Percentiles rank a stretch among this genome's conserved stretches.
phyloP scores from a whole-genome alignment of 176 grass and related monocot species.

The Carex kokanica region DNA sequence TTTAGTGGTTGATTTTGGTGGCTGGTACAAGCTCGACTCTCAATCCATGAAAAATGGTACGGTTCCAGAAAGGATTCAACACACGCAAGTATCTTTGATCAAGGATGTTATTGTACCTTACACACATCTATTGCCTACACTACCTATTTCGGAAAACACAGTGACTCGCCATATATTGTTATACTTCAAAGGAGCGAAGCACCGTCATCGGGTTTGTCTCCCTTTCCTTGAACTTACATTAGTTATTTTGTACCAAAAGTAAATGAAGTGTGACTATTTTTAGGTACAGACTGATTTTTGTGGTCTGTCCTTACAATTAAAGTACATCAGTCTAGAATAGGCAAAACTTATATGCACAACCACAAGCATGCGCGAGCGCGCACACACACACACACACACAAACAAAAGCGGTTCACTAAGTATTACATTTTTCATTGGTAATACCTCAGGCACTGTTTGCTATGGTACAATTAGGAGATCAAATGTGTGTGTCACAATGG shows the following conservation, averaged over 20 bases:
- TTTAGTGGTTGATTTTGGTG: conserved; percentile 94
- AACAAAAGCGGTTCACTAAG: not conserved
- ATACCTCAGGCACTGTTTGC: not conserved
- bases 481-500: not conserved
- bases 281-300: not conserved
- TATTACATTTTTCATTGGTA: not conserved
- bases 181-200: conserved; percentile 93
- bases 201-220: conserved; percentile 78
- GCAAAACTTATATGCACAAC: not conserved
- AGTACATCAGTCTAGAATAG: not conserved
- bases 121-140: conserved; percentile 76
- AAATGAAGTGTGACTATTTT: not conserved
- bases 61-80: conserved; percentile 58
- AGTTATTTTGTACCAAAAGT: not conserved
- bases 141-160: conserved; percentile 48
- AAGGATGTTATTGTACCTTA: conserved; percentile 98
- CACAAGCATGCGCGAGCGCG: not conserved
- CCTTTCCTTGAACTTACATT: not conserved
- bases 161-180: conserved; percentile 52
- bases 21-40: conserved; percentile 85
- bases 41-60: conserved; percentile 38
- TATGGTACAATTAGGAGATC: not conserved
- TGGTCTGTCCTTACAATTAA: not conserved
- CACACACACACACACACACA: not conserved
- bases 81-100: conserved; percentile 80